These are phyloP conservation scores for Santalum album DNA, from an alignment of 164 flowering plant genomes.

Conservation along the genomic window DNA sequence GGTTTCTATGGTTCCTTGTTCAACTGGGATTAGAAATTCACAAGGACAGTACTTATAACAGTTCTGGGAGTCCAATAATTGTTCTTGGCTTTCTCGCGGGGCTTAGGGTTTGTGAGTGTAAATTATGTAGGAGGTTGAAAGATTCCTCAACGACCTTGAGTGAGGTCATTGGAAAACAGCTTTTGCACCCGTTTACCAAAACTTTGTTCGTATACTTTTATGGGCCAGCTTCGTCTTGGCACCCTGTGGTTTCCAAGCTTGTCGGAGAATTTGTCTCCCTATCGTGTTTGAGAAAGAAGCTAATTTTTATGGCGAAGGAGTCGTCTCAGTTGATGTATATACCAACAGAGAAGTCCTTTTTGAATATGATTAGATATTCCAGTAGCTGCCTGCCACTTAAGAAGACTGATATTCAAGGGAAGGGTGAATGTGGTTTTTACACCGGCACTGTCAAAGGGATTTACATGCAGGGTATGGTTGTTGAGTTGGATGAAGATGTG, in stretches of 20 bases:
- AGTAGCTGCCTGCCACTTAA: constrained; percentile 1
- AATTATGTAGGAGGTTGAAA: constrained; percentile 32
- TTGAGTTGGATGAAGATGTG: constrained; percentile 73
- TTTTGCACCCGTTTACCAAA: constrained; percentile 29
- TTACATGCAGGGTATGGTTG: constrained; percentile 68
- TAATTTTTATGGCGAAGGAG: constrained; percentile 42
- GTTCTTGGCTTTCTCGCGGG: constrained; percentile 55
- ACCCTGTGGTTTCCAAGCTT: constrained; percentile 46
- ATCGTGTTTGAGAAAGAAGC: constrained; percentile 64
- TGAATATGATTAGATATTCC: constrained; percentile 24
- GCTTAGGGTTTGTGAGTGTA: constrained; percentile 51
- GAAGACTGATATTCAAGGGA: constrained; percentile 21
- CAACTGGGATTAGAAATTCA: constrained; percentile 11
- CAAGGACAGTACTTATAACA: neutral
- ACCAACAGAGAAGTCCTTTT: constrained; percentile 31
- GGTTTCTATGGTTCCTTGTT: constrained; percentile 53
- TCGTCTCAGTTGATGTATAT: constrained; percentile 47
- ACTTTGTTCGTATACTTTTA: constrained; percentile 39
- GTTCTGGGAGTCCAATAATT: constrained; percentile 10
- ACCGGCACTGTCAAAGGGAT: constrained; percentile 65
- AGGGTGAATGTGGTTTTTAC: constrained; percentile 43
- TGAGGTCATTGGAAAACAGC: constrained; percentile 6
- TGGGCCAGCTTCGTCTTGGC: constrained; percentile 54
- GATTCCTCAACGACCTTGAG: neutral
- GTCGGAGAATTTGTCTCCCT: constrained; percentile 32